Conservation (phyloP, 169 alveolate genomes). For the Toxoplasma gondii region DNA sequence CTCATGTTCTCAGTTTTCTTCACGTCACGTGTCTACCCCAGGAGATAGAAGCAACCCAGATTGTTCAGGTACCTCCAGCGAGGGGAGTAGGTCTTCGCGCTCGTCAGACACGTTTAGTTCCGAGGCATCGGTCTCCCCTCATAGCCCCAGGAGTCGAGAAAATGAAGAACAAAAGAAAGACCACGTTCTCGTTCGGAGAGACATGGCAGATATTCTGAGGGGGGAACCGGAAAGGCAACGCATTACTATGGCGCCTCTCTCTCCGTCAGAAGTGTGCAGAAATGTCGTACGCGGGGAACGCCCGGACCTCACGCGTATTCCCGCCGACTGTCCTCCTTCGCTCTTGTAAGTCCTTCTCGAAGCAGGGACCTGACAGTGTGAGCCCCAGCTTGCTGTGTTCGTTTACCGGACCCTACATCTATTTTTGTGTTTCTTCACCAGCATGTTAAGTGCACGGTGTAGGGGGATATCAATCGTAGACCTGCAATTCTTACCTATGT, state of each 20-base stretch:
- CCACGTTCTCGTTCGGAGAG: too few species aligned
- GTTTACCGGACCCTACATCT: too few species aligned
- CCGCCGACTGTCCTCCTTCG: conserved; percentile 75
- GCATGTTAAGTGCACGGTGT: too few species aligned
- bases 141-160: background rate
- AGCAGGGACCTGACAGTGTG: background rate
- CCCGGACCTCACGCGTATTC: conserved; percentile 73
- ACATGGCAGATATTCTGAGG: too few species aligned
- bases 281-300: conserved; percentile 64
- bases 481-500: too few species aligned
- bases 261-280: conserved; percentile 51
- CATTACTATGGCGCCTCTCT: conserved; percentile 33
- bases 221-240: too few species aligned
- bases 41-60: too few species aligned
- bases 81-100: background rate
- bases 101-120: background rate
- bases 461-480: too few species aligned
- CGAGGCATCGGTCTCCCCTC: background rate
- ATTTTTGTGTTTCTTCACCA: too few species aligned
- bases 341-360: conserved; percentile 34
- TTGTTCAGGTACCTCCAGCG: background rate
- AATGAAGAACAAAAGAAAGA: background rate
- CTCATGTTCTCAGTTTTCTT: too few species aligned
- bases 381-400: background rate
- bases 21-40: too few species aligned